phyloP scores from a whole-genome alignment of 768 basidiomycete genomes.

The Lactarius sp. region DNA sequence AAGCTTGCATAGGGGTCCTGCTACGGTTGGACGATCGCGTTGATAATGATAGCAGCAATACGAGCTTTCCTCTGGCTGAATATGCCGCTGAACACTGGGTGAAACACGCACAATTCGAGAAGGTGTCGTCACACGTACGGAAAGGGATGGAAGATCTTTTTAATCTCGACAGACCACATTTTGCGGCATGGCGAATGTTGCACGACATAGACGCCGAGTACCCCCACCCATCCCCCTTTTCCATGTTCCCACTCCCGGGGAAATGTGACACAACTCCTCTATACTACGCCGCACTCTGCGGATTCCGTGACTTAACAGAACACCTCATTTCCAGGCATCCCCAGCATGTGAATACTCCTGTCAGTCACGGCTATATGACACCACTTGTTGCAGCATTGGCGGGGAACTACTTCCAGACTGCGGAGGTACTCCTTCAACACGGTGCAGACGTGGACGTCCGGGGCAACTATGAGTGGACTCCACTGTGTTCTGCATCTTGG shows the following conservation, averaged over 20 bases:
- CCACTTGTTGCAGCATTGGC: neutral
- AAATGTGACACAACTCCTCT: neutral
- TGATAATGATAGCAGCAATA: neutral
- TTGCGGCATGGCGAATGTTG: neutral
- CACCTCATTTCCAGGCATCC: neutral
- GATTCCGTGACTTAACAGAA: neutral
- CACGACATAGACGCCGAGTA: neutral
- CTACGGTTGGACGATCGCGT: neutral
- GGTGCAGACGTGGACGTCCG: neutral
- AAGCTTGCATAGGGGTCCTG: neutral
- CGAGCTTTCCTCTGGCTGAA: neutral
- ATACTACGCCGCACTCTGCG: constrained; percentile 2
- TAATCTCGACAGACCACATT: neutral
- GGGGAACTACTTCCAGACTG: neutral
- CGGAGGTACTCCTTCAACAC: neutral
- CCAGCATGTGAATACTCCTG: neutral
- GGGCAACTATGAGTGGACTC: neutral
- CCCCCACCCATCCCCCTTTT: neutral
- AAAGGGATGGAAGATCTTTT: neutral
- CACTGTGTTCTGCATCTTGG: neutral
- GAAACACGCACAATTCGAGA: neutral
- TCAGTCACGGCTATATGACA: neutral
- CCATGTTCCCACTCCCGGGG: accelerated
- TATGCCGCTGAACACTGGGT: neutral
- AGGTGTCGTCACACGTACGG: neutral